Percentiles rank a stretch among this genome's conserved stretches.
Conservation (phyloP, 495 filamentous ascomycete genomes). For the Aspergillus heteromorphus region DNA sequence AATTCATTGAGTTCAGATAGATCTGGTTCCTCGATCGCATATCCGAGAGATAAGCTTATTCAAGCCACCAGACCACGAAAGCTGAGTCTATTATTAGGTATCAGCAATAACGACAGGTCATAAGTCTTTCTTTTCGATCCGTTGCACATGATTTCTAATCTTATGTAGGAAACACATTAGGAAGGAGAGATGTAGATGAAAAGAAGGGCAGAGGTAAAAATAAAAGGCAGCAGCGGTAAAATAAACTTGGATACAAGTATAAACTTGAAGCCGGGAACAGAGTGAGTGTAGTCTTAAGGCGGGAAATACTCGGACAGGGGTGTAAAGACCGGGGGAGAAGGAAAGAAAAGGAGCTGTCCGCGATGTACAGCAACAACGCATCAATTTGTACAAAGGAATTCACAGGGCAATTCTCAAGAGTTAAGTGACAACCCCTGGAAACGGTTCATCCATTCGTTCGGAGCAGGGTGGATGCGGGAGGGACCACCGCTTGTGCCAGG, state of each 20-base stretch:
- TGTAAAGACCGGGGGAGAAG: background rate
- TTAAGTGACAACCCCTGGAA: conserved; percentile 51
- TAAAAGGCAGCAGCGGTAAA: conserved; percentile 1
- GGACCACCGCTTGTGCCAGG: conserved; percentile 19
- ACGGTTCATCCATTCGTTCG: conserved; percentile 39
- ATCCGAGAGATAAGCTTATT: background rate
- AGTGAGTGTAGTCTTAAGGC: background rate
- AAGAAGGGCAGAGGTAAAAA: conserved; percentile 1
- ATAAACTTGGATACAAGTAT: conserved; percentile 1
- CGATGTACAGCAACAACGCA: background rate
- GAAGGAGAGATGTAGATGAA: conserved; percentile 12
- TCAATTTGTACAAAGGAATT: background rate
- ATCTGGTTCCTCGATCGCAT: background rate
- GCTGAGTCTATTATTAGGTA: conserved; percentile 28
- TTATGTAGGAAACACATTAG: conserved; percentile 11
- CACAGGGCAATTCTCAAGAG: conserved; percentile 23
- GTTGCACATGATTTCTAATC: conserved; percentile 24
- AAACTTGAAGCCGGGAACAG: background rate
- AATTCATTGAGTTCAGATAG: background rate
- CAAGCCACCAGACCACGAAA: conserved; percentile 18
- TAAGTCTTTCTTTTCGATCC: conserved; percentile 21
- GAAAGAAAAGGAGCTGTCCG: background rate
- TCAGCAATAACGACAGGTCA: conserved; percentile 26
- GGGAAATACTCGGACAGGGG: background rate
- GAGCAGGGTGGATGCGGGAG: conserved; percentile 32